Percentiles rank a stretch among this genome's conserved stretches.
These are phyloP conservation scores for Trapa bicornis DNA, from an alignment of 345 rosid genomes.

Conservation along the genomic window DNA sequence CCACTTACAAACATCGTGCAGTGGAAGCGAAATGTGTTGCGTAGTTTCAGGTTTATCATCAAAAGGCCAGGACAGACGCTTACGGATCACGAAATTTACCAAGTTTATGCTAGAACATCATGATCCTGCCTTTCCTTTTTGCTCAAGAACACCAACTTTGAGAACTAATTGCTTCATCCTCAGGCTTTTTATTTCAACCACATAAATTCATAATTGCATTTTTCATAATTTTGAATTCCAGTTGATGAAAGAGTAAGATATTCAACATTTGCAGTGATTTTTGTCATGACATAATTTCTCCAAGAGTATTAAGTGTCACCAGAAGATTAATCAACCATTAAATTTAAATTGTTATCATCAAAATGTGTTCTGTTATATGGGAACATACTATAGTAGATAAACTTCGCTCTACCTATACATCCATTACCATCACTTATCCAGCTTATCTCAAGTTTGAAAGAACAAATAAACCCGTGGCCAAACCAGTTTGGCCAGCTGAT, in stretches of 20 bases:
- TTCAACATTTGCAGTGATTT: slow-evolving; percentile 1
- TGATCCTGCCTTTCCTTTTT: slow-evolving; percentile 12
- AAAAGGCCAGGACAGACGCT: slow-evolving; percentile 9
- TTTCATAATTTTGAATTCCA: slow-evolving; percentile 21
- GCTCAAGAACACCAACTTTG: slow-evolving; percentile 6
- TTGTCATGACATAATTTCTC: slow-evolving; percentile 1
- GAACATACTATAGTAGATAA: background rate
- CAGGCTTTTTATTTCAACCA: slow-evolving; percentile 14
- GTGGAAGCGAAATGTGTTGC: slow-evolving; percentile 5
- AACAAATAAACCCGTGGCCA: background rate
- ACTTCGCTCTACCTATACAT: background rate
- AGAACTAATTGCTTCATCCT: slow-evolving; percentile 18
- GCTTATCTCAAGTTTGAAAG: background rate
- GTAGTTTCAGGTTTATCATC: slow-evolving; percentile 17
- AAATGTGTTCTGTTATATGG: background rate
- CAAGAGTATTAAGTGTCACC: background rate
- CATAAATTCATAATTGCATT: slow-evolving; percentile 19
- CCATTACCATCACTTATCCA: no score
- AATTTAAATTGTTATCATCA: background rate
- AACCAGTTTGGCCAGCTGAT: background rate
- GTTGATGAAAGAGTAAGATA: slow-evolving; percentile 15
- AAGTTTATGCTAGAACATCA: slow-evolving; percentile 20
- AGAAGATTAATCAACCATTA: slow-evolving; percentile 5
- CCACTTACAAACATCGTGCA: slow-evolving; percentile 14
- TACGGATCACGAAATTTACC: slow-evolving; percentile 14